A percentile compares a stretch with the other conserved stretches of the same genome.
Conservation (phyloP, 179 eudicot species). For the Vitellaria paradoxa region DNA sequence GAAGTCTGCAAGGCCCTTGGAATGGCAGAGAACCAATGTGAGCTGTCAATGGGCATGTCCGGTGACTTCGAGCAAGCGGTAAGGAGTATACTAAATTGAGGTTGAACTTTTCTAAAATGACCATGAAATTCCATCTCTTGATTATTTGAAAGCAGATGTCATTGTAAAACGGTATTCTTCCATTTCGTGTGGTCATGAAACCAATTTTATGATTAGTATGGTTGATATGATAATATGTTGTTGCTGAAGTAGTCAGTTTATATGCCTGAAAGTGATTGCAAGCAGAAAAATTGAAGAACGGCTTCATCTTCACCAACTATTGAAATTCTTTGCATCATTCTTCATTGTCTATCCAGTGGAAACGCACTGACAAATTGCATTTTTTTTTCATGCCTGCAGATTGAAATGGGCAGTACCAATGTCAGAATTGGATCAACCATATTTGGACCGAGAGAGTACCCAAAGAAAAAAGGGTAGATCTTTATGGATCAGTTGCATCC, state of each 20-base stretch:
- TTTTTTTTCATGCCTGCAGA: constrained; percentile 50
- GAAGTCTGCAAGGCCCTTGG: constrained; percentile 86
- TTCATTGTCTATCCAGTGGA: background rate
- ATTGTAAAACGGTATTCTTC: background rate
- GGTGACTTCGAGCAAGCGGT: constrained; percentile 95
- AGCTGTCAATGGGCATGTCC: constrained; percentile 98
- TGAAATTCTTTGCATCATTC: background rate
- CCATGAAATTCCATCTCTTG: background rate
- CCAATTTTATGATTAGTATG: background rate
- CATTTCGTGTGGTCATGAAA: background rate
- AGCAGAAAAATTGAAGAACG: background rate
- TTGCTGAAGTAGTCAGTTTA: background rate
- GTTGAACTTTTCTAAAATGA: background rate
- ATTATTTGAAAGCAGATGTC: background rate
- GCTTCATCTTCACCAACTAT: background rate
- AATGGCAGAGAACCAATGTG: constrained; percentile 63
- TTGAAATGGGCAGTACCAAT: constrained; percentile 89
- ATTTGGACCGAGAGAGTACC: constrained; percentile 89
- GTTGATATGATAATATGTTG: background rate
- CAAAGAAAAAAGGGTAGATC: constrained; percentile 41
- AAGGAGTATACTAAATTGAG: constrained; percentile 21
- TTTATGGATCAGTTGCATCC: background rate
- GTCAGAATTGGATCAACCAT: constrained; percentile 94
- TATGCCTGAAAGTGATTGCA: background rate
- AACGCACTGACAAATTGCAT: background rate